These are phyloP conservation scores for Escovopsis sp. DNA, from an alignment of 2,329 filamentous ascomycete genomes.

Conservation along the genomic window DNA sequence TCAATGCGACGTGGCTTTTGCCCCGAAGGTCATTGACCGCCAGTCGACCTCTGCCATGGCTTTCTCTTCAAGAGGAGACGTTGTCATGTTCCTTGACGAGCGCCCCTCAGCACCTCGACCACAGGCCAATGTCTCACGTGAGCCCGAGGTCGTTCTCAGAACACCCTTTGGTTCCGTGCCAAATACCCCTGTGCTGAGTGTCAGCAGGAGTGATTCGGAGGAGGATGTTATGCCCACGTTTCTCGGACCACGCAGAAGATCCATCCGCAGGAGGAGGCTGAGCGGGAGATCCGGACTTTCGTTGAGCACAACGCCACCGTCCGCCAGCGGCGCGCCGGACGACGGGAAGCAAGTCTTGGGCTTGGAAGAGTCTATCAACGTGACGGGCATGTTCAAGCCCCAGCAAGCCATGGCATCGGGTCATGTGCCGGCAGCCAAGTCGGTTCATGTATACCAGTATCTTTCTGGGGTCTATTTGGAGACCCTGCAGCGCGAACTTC, in stretches of 20 bases:
- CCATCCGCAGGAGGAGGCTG: conserved; percentile 25
- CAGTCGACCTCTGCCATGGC: conserved; percentile 45
- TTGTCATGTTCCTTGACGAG: conserved; percentile 48
- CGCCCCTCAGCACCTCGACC: conserved; percentile 29
- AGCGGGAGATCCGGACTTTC: conserved; percentile 28
- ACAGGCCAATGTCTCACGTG: conserved; percentile 23
- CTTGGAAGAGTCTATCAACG: conserved; percentile 42
- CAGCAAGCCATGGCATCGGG: conserved; percentile 51
- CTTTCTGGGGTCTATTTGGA: conserved; percentile 42
- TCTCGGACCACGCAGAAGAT: conserved; percentile 31
- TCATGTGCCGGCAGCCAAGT: conserved; percentile 35
- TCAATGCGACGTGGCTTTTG: conserved; percentile 51
- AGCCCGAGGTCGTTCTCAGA: conserved; percentile 21
- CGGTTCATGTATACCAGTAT: conserved; percentile 39
- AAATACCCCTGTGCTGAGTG: conserved; percentile 34
- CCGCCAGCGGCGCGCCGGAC: conserved; percentile 17
- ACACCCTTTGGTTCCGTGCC: conserved; percentile 34
- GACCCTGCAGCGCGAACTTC: conserved; percentile 34
- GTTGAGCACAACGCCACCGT: conserved; percentile 42
- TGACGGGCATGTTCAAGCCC: conserved; percentile 41
- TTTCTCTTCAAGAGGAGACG: conserved; percentile 45
- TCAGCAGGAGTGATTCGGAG: conserved; percentile 49
- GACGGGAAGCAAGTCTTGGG: conserved; percentile 29
- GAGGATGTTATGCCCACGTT: conserved; percentile 49
- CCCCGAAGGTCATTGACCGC: conserved; percentile 47